phyloP scores from a whole-genome alignment of 345 rosid species.

The Conringia planisiliqua region DNA sequence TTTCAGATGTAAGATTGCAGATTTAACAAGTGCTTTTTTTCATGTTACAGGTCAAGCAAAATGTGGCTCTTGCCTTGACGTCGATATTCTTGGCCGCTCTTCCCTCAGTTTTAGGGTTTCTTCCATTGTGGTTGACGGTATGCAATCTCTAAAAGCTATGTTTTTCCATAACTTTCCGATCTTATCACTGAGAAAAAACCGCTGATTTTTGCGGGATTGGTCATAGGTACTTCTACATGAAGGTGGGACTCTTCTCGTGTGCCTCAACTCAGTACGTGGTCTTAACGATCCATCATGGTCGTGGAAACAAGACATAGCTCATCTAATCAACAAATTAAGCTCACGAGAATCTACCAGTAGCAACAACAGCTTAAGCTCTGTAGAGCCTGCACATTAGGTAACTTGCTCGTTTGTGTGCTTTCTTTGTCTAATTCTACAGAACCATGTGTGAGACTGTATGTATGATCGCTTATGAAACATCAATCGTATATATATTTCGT shows the following conservation, averaged over 20 bases:
- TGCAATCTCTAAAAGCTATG: constrained; percentile 1
- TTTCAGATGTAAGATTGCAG: not conserved
- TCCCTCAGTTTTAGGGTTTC: constrained; percentile 79
- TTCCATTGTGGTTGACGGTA: constrained; percentile 96
- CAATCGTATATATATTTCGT: constrained; percentile 10
- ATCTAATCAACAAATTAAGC: constrained; percentile 37
- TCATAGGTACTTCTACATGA: constrained; percentile 87
- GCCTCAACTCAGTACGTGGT: constrained; percentile 80
- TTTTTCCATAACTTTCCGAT: not conserved
- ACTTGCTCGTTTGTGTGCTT: not conserved
- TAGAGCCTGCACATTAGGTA: constrained; percentile 33
- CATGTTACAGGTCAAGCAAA: constrained; percentile 79
- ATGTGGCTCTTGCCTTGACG: constrained; percentile 78
- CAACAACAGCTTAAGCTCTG: constrained; percentile 15
- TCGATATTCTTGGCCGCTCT: constrained; percentile 74
- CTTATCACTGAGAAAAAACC: not conserved
- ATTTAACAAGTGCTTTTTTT: not conserved
- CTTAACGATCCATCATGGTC: constrained; percentile 87
- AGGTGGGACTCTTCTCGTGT: constrained; percentile 90
- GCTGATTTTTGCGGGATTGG: not conserved
- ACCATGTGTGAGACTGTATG: not conserved
- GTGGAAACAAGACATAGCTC: constrained; percentile 61
- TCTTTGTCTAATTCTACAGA: not conserved
- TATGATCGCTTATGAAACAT: not conserved
- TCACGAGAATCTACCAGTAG: constrained; percentile 9